Conservation (phyloP, 1,284 basidiomycete species). For the Rhodotorula sp. region DNA sequence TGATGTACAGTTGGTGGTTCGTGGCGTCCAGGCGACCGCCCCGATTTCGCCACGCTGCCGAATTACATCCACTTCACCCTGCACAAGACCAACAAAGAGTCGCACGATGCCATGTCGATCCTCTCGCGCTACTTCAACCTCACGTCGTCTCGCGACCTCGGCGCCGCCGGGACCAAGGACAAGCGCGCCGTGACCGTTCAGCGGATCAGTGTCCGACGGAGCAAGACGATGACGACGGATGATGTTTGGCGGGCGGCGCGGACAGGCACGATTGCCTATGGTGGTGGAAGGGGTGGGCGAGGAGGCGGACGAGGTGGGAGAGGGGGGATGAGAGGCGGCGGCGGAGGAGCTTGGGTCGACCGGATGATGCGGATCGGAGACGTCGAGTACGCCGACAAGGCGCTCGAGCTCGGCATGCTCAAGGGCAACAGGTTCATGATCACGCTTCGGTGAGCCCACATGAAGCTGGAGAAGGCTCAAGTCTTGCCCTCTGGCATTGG, state of each 20-base stretch:
- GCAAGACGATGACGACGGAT: slow-evolving; percentile 68
- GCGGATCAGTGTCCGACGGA: slow-evolving; percentile 78
- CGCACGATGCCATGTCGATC: slow-evolving; percentile 85
- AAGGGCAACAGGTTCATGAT: slow-evolving; percentile 96
- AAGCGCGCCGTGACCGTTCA: slow-evolving; percentile 96
- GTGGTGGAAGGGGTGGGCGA: slow-evolving; percentile 30
- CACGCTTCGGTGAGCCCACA: slow-evolving; percentile 71
- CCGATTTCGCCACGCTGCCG: slow-evolving; percentile 44
- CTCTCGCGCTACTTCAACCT: slow-evolving; percentile 73
- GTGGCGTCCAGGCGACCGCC: background rate
- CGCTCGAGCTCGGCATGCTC: slow-evolving; percentile 87
- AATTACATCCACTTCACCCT: slow-evolving; percentile 95
- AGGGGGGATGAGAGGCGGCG: slow-evolving; percentile 20
- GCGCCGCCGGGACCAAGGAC: slow-evolving; percentile 95
- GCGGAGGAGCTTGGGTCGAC: slow-evolving; percentile 53
- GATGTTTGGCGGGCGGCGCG: slow-evolving; percentile 65
- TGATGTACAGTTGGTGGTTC: no score
- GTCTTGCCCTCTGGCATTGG: no score
- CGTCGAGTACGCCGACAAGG: slow-evolving; percentile 74
- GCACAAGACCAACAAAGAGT: slow-evolving; percentile 97
- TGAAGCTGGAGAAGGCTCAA: no score
- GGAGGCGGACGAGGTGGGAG: slow-evolving; percentile 15
- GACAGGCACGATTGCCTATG: slow-evolving; percentile 55
- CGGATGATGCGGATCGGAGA: slow-evolving; percentile 87
- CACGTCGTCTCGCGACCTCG: slow-evolving; percentile 68